phyloP scores from a whole-genome alignment of 768 basidiomycete genomes.

The Roridomyces roridus region DNA sequence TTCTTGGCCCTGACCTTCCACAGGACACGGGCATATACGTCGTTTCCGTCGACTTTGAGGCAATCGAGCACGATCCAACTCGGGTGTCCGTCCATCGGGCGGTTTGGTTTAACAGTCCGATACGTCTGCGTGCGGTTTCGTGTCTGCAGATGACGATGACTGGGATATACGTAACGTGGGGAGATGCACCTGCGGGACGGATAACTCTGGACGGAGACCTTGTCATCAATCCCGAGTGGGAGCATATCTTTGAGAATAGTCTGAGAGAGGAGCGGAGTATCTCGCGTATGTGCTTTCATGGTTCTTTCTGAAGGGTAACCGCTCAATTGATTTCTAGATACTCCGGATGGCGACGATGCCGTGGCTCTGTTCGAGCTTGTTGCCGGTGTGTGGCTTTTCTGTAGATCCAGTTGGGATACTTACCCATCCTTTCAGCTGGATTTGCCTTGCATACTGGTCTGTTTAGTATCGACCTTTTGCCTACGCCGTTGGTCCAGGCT shows the following conservation, averaged over 20 bases:
- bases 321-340: background rate
- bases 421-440: background rate
- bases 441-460: background rate
- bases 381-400: background rate
- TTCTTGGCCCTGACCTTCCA: too few relatives aligned
- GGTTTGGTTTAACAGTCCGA: constrained; percentile 17
- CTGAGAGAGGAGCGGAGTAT: constrained; percentile 3
- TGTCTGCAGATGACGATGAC: constrained; percentile 21
- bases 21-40: constrained; percentile 22
- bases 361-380: constrained; percentile 11
- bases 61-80: background rate
- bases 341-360: constrained; percentile 9
- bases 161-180: constrained; percentile 20
- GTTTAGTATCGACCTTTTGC: background rate
- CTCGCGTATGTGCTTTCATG: constrained; percentile 7
- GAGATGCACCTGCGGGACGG: background rate
- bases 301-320: too few relatives aligned
- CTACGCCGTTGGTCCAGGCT: too few relatives aligned
- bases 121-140: background rate
- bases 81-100: constrained; percentile 5
- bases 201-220: background rate
- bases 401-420: background rate
- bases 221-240: background rate
- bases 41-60: constrained; percentile 14
- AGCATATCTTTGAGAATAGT: background rate